phyloP scores from a whole-genome alignment of 345 rosid species.

The Brassica incana region DNA sequence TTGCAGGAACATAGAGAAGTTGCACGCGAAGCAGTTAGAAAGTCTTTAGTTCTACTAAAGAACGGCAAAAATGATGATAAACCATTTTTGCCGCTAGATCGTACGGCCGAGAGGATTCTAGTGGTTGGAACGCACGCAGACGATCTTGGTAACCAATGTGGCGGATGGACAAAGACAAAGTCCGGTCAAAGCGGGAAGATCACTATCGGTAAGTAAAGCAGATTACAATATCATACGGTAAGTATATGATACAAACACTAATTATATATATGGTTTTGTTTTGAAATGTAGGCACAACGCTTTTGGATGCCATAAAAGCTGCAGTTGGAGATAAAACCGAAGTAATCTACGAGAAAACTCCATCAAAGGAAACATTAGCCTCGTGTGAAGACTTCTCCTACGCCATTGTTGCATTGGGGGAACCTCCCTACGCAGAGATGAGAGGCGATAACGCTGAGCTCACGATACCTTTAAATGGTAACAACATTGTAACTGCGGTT shows the following conservation, averaged over 20 bases:
- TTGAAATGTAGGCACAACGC: conserved; percentile 60
- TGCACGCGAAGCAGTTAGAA: conserved; percentile 79
- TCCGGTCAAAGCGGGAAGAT: conserved; percentile 66
- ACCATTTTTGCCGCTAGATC: conserved; percentile 60
- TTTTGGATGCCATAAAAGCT: conserved; percentile 68
- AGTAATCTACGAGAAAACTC: conserved; percentile 58
- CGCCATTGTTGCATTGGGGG: conserved; percentile 81
- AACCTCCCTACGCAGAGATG: conserved; percentile 72
- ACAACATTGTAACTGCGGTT: conserved; percentile 46
- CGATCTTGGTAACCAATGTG: conserved; percentile 78
- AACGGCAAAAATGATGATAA: conserved; percentile 57
- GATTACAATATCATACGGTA: neutral
- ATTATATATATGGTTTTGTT: neutral
- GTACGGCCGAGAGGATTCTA: conserved; percentile 58
- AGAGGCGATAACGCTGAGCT: conserved; percentile 63
- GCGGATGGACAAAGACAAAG: conserved; percentile 79
- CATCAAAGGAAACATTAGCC: conserved; percentile 55
- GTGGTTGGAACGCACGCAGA: conserved; percentile 73
- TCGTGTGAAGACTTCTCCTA: conserved; percentile 47
- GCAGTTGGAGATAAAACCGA: conserved; percentile 64
- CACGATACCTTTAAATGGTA: conserved; percentile 62
- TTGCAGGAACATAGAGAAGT: conserved; percentile 60
- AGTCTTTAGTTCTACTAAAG: conserved; percentile 76
- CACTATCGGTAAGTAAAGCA: conserved; percentile 51
- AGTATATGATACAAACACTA: neutral